phyloP scores from a whole-genome alignment of 2,329 filamentous ascomycete genomes.

The Nigrospora sphaerica region DNA sequence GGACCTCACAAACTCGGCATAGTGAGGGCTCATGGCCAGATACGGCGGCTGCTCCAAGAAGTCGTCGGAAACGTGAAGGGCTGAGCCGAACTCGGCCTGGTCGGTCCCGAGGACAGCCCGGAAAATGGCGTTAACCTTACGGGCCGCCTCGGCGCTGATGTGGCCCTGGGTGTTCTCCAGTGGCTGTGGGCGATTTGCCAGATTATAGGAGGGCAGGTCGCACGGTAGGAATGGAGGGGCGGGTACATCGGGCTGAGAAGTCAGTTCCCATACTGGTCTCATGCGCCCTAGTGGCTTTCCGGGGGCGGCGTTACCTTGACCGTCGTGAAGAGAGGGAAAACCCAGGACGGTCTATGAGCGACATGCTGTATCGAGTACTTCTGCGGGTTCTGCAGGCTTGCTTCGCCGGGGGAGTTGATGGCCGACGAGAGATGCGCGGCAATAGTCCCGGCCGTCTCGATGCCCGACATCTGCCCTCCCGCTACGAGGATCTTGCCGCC shows the following conservation, averaged over 20 bases:
- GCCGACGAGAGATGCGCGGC: constrained; percentile 64
- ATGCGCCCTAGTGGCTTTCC: constrained; percentile 16
- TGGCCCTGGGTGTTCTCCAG: constrained; percentile 59
- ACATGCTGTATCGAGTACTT: constrained; percentile 61
- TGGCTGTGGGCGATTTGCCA: constrained; percentile 51
- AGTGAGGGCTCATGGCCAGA: constrained; percentile 64
- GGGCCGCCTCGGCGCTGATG: constrained; percentile 51
- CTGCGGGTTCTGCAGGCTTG: constrained; percentile 31
- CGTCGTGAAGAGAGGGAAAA: constrained; percentile 54
- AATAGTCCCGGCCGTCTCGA: constrained; percentile 68
- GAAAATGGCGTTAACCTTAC: constrained; percentile 44
- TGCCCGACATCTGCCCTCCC: constrained; percentile 76
- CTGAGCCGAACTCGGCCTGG: constrained; percentile 42
- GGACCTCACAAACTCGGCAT: constrained; percentile 66
- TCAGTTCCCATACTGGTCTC: constrained; percentile 14
- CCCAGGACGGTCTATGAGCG: constrained; percentile 63
- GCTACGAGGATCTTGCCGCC: constrained; percentile 63
- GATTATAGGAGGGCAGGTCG: constrained; percentile 66
- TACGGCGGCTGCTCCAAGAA: constrained; percentile 50
- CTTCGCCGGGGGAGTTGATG: constrained; percentile 41
- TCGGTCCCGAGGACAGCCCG: constrained; percentile 41
- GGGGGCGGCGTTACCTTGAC: constrained; percentile 32
- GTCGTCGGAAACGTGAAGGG: constrained; percentile 28
- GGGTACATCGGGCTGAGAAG: constrained; percentile 31
- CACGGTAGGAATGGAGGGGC: constrained; percentile 62